Evolutionary conservation across 148 eudicot genomes (phyloP), one percentile per base, ranked within the genome.

Genomic region (Euryodendron excelsum): DNA sequence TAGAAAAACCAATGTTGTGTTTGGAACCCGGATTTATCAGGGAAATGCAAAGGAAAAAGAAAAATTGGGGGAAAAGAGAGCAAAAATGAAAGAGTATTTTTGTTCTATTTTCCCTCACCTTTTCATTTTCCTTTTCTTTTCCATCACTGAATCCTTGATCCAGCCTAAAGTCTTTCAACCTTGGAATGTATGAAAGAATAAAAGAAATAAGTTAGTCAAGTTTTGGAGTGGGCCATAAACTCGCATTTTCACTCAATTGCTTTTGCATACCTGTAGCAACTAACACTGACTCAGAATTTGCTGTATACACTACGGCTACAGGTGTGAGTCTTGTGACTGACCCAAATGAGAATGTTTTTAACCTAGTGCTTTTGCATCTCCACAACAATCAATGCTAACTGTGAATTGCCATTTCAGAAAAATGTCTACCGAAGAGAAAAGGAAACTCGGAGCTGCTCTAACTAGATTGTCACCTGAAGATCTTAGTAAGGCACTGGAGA

Each of bases 401-500:
- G 36, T 28, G 67, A 28, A 31, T 33, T 30, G 28, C 25, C 59
- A 25, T 64, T 74, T 55, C 87, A 93, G 97, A 68, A 86, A 85
- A 81, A 78, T 91, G 81, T 84, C 93, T 0, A 82, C 83, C 0
- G 85, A 86, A 69, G 97, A 91, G 74, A 93, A 93, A 81, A 87
- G 93, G 75, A 86, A 89, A 72, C 86, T 93, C 39, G 91, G 92
- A 47, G 75, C 80, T 33, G 89, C 88, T 59, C 84, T 93, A 36
- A 72, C 87, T 69, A 84, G 82, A 36, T 83, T 93, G 52, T 85
- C 86, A 53, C 75, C 85, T 9, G 94, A 93, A 28, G 90, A 89
- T 76, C 88, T 93, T 47, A 74, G 82, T 44, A 83, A 90, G 84
- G 94, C 93, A 58, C 82, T 91, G 36, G 93, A 91, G 58, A 89